These are phyloP conservation scores for Selenicereus undatus DNA, from an alignment of 148 eudicot species.

Conservation along the genomic window DNA sequence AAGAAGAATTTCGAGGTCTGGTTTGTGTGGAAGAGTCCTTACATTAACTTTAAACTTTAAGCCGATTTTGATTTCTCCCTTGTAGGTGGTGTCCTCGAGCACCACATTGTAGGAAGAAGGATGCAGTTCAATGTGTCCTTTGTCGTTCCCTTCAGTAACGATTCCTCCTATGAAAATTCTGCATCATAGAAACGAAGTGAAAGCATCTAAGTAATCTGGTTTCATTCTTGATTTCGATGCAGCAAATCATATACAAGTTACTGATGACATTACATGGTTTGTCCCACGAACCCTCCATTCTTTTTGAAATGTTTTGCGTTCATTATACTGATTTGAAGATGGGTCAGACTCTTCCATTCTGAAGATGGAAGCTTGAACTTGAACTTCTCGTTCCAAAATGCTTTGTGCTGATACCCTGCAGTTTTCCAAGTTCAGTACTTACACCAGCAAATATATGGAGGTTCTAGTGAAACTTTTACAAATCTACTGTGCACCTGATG, in stretches of 20 bases:
- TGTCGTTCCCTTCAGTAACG: constrained; percentile 49
- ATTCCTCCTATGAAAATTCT: constrained; percentile 58
- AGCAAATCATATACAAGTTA: background rate
- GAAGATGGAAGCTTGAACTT: constrained; percentile 40
- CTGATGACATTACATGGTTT: constrained; percentile 43
- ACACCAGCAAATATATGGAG: background rate
- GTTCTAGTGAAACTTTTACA: background rate
- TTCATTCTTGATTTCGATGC: too few relatives aligned
- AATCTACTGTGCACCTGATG: constrained; percentile 38
- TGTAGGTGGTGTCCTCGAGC: constrained; percentile 71
- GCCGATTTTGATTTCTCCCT: constrained; percentile 74
- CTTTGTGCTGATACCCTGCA: constrained; percentile 51
- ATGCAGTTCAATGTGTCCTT: constrained; percentile 44
- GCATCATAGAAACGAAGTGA: constrained; percentile 16
- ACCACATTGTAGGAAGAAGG: constrained; percentile 70
- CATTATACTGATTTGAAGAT: constrained; percentile 59
- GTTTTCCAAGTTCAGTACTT: background rate
- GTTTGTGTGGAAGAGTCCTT: constrained; percentile 14
- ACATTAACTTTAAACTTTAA: constrained; percentile 49
- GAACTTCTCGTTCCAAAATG: constrained; percentile 72
- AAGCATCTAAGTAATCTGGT: background rate
- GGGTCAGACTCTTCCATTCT: constrained; percentile 39
- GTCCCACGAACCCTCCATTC: constrained; percentile 61
- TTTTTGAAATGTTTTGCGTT: constrained; percentile 41
- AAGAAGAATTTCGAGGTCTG: background rate